Percentiles rank a stretch among this genome's conserved stretches.
phyloP scores from a whole-genome alignment of 1,284 basidiomycete species.

The Trametes versicolor region DNA sequence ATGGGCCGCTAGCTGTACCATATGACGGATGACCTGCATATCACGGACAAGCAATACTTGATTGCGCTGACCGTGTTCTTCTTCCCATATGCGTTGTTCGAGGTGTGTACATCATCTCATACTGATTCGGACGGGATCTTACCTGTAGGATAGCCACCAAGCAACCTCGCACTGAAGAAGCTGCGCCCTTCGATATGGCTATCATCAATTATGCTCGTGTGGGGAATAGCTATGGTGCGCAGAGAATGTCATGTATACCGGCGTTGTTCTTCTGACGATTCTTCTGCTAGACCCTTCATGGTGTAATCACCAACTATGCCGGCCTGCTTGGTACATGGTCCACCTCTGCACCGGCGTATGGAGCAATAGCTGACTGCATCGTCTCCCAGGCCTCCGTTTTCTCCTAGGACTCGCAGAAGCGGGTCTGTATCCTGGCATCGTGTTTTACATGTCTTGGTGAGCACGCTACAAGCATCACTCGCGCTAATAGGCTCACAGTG shows the following conservation, averaged over 20 bases:
- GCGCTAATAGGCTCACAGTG: background rate
- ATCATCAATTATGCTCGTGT: constrained; percentile 45
- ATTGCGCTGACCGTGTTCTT: constrained; percentile 73
- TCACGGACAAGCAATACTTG: constrained; percentile 72
- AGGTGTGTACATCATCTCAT: constrained; percentile 46
- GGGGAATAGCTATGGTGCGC: constrained; percentile 46
- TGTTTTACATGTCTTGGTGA: constrained; percentile 51
- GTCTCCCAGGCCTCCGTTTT: constrained; percentile 43
- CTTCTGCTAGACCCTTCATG: constrained; percentile 43
- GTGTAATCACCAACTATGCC: constrained; percentile 44
- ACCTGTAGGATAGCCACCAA: constrained; percentile 42
- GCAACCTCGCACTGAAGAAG: constrained; percentile 50
- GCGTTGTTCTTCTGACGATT: background rate
- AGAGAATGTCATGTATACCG: background rate
- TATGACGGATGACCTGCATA: constrained; percentile 62
- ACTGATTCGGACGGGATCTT: background rate
- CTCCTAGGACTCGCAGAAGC: constrained; percentile 50
- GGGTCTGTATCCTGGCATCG: constrained; percentile 50
- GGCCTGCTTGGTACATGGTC: constrained; percentile 43
- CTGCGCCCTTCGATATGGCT: constrained; percentile 53
- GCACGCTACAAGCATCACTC: constrained; percentile 2
- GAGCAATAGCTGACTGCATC: background rate
- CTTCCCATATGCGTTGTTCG: constrained; percentile 72
- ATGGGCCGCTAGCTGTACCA: constrained; percentile 57
- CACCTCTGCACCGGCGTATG: background rate